Percentiles rank a stretch among this genome's conserved stretches.
Conservation (phyloP, 2,329 filamentous ascomycete genomes). For the Aspergillaceae sp. region DNA sequence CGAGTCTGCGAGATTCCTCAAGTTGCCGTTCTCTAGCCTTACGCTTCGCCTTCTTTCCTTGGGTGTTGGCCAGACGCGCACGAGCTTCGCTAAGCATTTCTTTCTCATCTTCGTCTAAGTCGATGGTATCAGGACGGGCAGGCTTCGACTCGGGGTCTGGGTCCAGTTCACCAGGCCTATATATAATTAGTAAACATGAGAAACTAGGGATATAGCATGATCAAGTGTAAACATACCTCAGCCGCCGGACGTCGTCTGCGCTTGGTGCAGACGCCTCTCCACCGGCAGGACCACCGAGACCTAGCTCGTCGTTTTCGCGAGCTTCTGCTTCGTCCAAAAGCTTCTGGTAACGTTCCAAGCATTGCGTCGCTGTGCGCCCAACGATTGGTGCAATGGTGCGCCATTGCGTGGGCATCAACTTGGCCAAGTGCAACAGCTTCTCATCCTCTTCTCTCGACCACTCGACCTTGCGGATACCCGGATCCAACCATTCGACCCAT, state of each 20-base stretch:
- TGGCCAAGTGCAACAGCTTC: constrained; percentile 89
- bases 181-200: constrained; percentile 7
- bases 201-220: constrained; percentile 1
- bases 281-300: constrained; percentile 68
- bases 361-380: constrained; percentile 92
- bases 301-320: constrained; percentile 70
- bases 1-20: constrained; percentile 84
- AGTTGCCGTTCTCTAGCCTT: constrained; percentile 93
- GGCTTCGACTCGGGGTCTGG: constrained; percentile 97
- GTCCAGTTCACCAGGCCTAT: constrained; percentile 80
- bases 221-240: constrained; percentile 45
- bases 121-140: constrained; percentile 89
- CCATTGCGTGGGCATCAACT: constrained; percentile 99
- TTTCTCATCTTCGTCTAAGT: constrained; percentile 97
- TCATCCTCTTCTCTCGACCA: constrained; percentile 99
- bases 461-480: constrained; percentile 95
- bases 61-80: constrained; percentile 90
- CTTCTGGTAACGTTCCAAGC: constrained; percentile 92
- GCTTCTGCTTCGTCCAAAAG: constrained; percentile 92
- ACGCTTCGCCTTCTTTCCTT: constrained; percentile 97
- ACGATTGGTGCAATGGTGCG: constrained; percentile 95
- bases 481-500: constrained; percentile 98
- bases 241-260: constrained; percentile 79
- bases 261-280: constrained; percentile 80
- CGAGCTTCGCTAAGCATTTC: constrained; percentile 98